A percentile compares a stretch with the other conserved stretches of the same genome.
Conservation (phyloP, 2,329 filamentous ascomycete species). For the Colletotrichum tanaceti region DNA sequence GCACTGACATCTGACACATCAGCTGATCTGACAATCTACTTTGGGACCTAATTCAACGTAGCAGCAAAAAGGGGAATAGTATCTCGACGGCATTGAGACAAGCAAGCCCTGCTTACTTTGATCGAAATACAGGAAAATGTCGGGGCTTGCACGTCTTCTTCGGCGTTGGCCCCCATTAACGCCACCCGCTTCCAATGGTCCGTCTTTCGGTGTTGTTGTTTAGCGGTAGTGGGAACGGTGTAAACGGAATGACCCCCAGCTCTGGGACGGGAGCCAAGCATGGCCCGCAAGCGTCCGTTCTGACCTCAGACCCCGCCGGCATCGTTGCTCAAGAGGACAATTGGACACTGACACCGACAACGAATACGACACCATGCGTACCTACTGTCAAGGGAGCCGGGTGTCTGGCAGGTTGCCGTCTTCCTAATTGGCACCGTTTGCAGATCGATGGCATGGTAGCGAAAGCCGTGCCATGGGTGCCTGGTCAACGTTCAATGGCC, state of each 20-base stretch:
- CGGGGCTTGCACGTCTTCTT: not conserved
- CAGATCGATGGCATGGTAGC: not conserved
- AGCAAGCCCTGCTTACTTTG: not conserved
- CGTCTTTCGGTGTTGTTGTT: not conserved
- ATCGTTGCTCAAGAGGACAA: not conserved
- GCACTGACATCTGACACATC: constrained; percentile 25
- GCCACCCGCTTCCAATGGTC: not conserved
- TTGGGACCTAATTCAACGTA: not conserved
- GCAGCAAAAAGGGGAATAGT: not conserved
- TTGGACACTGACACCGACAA: too few species aligned
- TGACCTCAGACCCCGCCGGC: not conserved
- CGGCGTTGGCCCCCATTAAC: not conserved
- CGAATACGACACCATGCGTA: too few species aligned
- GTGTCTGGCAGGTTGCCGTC: not conserved
- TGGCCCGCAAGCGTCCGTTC: constrained; percentile 26
- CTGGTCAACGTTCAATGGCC: not conserved
- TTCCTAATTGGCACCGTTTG: not conserved
- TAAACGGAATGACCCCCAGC: not conserved
- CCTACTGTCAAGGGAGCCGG: not conserved
- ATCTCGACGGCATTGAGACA: not conserved
- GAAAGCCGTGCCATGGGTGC: not conserved
- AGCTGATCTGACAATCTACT: constrained; percentile 20
- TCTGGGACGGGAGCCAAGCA: constrained; percentile 15
- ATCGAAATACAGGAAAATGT: not conserved
- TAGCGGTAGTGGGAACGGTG: not conserved